Evolutionary conservation across 179 eudicot species (phyloP), one percentile per base, ranked within the genome.

Genomic region (Camellia oleifera): DNA sequence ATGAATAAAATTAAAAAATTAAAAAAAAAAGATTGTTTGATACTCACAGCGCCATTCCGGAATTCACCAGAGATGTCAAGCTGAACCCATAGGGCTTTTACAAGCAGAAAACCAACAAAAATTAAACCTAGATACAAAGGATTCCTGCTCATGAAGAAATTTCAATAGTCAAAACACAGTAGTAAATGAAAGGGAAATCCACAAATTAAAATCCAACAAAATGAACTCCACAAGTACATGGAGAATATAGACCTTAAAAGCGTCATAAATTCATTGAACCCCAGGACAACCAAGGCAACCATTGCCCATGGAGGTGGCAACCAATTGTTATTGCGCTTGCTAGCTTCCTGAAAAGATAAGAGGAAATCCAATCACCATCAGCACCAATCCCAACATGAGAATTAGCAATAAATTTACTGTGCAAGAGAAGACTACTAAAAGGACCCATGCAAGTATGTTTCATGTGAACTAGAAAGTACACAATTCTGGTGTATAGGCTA

Each of bases 281-380:
- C 99, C 62, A 95, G 85, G 81, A 95, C 76, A 78, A 90, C 42
- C 81, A 95, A 69, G 23, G 97, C 99, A 69, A 86, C 87, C 53
- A 95, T 92, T n/a, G 99, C 99, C 99, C 99, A 95, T 86, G 99
- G 99, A 85, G 99, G 99, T 78, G 99, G 99, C 85, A 95, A 70
- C 98, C 98, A 95, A 84, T 92, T 95, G 90, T 89, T 95, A 84
- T 78, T 83, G 69, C 97, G 91, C 86, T 83, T 88, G 85, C 91
- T 92, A 65, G 99, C 98, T 80, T 93, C 99, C 98, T 94, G 89
- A 76, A 65, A 81, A 75, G 72, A 42, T 23, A 52, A 75, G 52
- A 60, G 13, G 14, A 53, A 72, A 72, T 70, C 62, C 44, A 7
- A 77, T 64, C 17, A 46, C 6, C 20, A 76, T 20, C 57, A 50